phyloP scores from a whole-genome alignment of 2,329 filamentous ascomycete species.

The Diaporthe australafricana region DNA sequence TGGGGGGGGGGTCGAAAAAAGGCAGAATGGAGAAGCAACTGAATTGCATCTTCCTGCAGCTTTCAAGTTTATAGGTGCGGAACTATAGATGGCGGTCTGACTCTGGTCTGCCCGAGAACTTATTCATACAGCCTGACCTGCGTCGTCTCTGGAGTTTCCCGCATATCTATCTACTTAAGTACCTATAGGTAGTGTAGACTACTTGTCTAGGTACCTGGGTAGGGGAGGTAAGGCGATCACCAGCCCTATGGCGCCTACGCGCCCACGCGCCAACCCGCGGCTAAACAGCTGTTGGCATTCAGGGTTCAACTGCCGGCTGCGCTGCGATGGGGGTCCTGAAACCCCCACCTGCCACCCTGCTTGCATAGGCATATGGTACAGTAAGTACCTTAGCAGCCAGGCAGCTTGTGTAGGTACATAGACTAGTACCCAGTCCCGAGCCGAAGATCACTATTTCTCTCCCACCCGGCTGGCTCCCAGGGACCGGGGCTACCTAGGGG shows the following conservation, averaged over 20 bases:
- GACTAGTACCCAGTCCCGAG: not conserved
- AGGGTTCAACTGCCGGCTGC: not conserved
- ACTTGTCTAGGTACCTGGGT: no score
- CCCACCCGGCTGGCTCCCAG: not conserved
- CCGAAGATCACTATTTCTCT: slow-evolving; percentile 22
- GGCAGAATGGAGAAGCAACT: not conserved
- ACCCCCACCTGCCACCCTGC: not conserved
- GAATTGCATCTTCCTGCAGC: no score
- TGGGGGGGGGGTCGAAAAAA: slow-evolving; percentile 22
- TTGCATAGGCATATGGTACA: not conserved
- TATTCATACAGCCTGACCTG: no score
- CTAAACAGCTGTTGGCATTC: not conserved
- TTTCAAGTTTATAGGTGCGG: no score
- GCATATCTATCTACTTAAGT: not conserved
- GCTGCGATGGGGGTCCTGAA: not conserved
- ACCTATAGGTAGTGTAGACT: no score
- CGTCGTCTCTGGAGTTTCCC: no score
- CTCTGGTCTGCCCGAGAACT: no score
- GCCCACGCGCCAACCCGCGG: no score
- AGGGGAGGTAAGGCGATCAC: no score
- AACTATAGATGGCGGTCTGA: no score
- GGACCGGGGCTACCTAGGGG: not conserved
- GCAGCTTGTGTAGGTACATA: not conserved
- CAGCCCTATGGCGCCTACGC: no score
- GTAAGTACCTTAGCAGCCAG: not conserved